These are phyloP conservation scores for Phaeosphaeria sp. DNA, from an alignment of 2,329 filamentous ascomycete genomes.

Conservation along the genomic window DNA sequence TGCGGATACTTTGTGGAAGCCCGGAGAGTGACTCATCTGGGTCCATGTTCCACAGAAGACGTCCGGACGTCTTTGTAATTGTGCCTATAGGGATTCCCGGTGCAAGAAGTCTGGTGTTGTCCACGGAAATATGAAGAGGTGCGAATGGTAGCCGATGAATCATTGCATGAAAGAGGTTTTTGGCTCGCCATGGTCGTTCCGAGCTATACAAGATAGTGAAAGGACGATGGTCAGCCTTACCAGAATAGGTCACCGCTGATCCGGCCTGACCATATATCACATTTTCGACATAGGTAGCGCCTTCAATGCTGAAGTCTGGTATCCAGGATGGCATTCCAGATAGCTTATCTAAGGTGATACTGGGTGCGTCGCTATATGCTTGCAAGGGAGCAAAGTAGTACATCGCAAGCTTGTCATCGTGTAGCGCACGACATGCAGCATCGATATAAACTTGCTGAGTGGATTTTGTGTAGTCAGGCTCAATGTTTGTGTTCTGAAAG, in stretches of 20 bases:
- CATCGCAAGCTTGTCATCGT: neutral
- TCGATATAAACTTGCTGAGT: constrained; percentile 7
- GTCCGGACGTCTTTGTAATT: neutral
- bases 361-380: neutral
- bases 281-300: neutral
- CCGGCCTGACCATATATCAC: neutral
- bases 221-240: neutral
- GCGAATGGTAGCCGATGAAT: neutral
- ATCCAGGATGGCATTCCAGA: constrained; percentile 10
- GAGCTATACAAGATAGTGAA: neutral
- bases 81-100: neutral
- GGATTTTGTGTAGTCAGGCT: constrained; percentile 15
- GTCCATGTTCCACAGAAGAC: neutral
- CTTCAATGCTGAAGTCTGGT: constrained; percentile 2
- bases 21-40: no score
- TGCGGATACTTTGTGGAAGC: neutral
- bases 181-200: no score
- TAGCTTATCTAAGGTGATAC: neutral
- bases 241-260: neutral
- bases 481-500: neutral
- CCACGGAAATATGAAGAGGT: neutral
- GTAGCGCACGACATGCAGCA: constrained; percentile 2
- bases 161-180: neutral
- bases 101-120: neutral
- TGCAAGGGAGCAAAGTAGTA: neutral